Evolutionary conservation across 2,329 filamentous ascomycete species (phyloP).

Genomic region (Shiraia sp.): DNA sequence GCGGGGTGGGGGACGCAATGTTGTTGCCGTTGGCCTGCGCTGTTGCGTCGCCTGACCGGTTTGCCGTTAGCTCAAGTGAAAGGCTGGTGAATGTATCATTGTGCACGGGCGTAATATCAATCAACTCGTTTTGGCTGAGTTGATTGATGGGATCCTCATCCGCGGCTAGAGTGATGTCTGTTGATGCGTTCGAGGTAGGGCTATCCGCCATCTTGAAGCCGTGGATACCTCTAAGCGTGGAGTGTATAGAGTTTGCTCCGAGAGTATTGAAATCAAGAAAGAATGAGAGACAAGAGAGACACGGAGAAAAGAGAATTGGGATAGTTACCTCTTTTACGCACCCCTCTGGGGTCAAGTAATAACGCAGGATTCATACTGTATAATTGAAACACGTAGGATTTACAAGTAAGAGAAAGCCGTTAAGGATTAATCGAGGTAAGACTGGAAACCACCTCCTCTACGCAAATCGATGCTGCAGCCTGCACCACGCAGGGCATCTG

Average conservation of each 20-base stretch:
- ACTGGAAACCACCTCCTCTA: neutral
- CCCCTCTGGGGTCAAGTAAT: conserved; percentile 30
- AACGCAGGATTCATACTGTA: conserved; percentile 29
- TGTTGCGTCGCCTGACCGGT: conserved; percentile 21
- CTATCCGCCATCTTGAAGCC: conserved; percentile 3
- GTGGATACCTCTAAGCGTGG: neutral
- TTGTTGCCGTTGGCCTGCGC: conserved; percentile 14
- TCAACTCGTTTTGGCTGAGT: neutral
- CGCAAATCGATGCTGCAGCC: neutral
- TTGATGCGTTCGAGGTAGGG: neutral
- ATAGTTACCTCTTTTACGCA: conserved; percentile 29
- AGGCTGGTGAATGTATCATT: conserved; percentile 2
- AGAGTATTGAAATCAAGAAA: neutral
- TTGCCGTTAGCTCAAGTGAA: conserved; percentile 21
- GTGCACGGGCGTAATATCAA: neutral
- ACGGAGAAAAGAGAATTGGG: conserved; percentile 1
- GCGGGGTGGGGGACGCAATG: conserved; percentile 13
- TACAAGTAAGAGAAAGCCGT: conserved; percentile 15
- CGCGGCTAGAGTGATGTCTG: conserved; percentile 1
- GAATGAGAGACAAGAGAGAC: conserved; percentile 1
- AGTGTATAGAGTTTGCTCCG: neutral
- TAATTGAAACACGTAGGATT: conserved; percentile 5
- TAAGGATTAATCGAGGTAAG: neutral
- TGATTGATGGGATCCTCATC: neutral
- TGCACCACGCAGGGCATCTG: neutral